Base-by-base conservation (phyloP, 306 rosid species). In the Cucurbita maxima region DNA sequence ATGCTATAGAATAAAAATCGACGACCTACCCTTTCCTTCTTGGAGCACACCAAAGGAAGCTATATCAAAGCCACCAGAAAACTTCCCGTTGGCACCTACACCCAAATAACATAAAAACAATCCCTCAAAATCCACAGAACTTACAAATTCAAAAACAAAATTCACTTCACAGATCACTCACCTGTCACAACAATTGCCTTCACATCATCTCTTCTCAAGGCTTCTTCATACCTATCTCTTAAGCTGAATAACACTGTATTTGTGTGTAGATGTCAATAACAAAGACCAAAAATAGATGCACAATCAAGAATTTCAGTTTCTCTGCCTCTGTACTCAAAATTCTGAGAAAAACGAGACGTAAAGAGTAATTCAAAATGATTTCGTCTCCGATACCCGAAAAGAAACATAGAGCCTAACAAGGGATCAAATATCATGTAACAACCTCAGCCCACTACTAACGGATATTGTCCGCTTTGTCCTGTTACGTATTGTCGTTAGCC, bases 1-100 rank as follows among this genome's bases (percentile, higher is more conserved):
- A 25, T 25, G 30, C 30, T 25, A 25, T 30, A 30, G 34, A 30
- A 30, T 30, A 30, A 30, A 30, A 30, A 30, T 30, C 34, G 34
- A 30, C 34, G 45, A 8, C 69, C 38, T 80, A 94, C 98, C 88
- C 40, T 61, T 83, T 41, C 86, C 87, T 61, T 79, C 86, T 79
- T 81, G 96, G 66, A 83, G 37, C 63, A 83, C 84, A 67, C 86
- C 90, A 73, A 94, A 94, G 58, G 90, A 86, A 69, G 75, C 34
- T 50, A 94, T 90, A 66, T 94, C 98, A 82, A 94, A 94, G 34
- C 98, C 98, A 74, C 98, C 98, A 19, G 98, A 93, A 85, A 93
- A 93, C 72, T 76, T 90, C 20, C 97, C 92, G 76, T 80, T 90
- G 4, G 94, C 97, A 80, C 98, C 98, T 93, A 50, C 58, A 69